Evolutionary conservation across 768 basidiomycete genomes (phyloP).

Genomic region (Suillus brevipes): DNA sequence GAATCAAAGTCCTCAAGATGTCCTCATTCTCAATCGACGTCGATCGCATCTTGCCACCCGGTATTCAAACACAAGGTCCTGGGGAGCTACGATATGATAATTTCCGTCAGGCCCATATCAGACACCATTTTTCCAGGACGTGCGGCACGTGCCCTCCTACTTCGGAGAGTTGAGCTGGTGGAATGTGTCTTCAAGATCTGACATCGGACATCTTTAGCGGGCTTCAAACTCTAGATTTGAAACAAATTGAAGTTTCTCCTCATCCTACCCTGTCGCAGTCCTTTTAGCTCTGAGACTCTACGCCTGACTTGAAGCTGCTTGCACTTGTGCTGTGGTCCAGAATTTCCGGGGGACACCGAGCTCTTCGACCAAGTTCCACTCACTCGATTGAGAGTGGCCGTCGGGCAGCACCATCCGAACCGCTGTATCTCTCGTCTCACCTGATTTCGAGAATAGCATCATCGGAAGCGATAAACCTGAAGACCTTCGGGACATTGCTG

Average conservation of each 20-base stretch:
- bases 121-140: conserved; percentile 31
- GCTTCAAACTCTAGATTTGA: conserved; percentile 38
- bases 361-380: background rate
- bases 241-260: conserved; percentile 23
- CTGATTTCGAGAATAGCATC: too few relatives aligned
- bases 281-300: conserved; percentile 31
- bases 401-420: background rate
- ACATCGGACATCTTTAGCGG: conserved; percentile 34
- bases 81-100: conserved; percentile 18
- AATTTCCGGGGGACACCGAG: background rate
- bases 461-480: too few relatives aligned
- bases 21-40: conserved; percentile 10
- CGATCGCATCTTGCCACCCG: conserved; percentile 22
- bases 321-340: conserved; percentile 29
- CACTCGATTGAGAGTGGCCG: background rate
- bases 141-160: conserved; percentile 32
- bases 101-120: conserved; percentile 25
- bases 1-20: conserved; percentile 37
- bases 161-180: conserved; percentile 13
- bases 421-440: background rate
- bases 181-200: conserved; percentile 34
- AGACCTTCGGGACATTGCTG: too few relatives aligned
- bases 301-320: conserved; percentile 35
- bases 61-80: conserved; percentile 27
- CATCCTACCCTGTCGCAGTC: conserved; percentile 35